These are phyloP conservation scores for Amanita rimosa DNA, from an alignment of 768 basidiomycete genomes.

Conservation along the genomic window DNA sequence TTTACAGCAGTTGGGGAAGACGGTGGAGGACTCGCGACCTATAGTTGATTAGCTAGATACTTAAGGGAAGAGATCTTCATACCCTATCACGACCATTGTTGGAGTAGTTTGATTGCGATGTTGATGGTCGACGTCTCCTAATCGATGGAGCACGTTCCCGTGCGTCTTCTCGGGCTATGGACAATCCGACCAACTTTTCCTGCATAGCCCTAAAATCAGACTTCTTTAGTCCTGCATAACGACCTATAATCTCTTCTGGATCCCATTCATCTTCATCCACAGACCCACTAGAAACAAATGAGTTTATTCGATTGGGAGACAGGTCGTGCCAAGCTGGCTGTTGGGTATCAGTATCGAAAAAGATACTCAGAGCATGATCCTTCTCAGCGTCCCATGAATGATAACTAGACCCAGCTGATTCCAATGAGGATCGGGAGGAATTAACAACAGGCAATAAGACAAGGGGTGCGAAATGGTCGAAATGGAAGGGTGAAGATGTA, in stretches of 20 bases:
- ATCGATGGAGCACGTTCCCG: conserved; percentile 57
- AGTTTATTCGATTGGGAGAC: conserved; percentile 26
- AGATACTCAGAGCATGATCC: conserved; percentile 40
- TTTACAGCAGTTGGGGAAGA: conserved; percentile 18
- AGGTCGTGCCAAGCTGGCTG: conserved; percentile 54
- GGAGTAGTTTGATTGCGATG: conserved; percentile 74
- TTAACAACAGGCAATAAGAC: conserved; percentile 63
- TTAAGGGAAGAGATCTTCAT: conserved; percentile 8
- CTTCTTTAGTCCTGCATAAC: conserved; percentile 58
- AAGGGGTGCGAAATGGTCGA: conserved; percentile 42
- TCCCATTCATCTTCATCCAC: conserved; percentile 44
- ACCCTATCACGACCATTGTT: conserved; percentile 35
- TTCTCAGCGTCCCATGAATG: conserved; percentile 68
- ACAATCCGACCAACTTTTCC: conserved; percentile 60
- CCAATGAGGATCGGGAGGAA: conserved; percentile 71
- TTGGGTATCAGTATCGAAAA: conserved; percentile 40
- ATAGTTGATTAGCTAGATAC: conserved; percentile 6
- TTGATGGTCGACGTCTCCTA: conserved; percentile 65
- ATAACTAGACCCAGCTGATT: conserved; percentile 76
- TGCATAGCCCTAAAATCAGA: conserved; percentile 64
- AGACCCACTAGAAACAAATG: conserved; percentile 26
- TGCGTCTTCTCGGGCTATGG: conserved; percentile 45
- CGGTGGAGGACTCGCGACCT: conserved; percentile 56
- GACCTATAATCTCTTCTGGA: conserved; percentile 55
- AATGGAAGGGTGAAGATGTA: conserved; percentile 39